phyloP scores from a whole-genome alignment of 2,329 filamentous ascomycete species.

The Ophiostoma himal-ulmi region DNA sequence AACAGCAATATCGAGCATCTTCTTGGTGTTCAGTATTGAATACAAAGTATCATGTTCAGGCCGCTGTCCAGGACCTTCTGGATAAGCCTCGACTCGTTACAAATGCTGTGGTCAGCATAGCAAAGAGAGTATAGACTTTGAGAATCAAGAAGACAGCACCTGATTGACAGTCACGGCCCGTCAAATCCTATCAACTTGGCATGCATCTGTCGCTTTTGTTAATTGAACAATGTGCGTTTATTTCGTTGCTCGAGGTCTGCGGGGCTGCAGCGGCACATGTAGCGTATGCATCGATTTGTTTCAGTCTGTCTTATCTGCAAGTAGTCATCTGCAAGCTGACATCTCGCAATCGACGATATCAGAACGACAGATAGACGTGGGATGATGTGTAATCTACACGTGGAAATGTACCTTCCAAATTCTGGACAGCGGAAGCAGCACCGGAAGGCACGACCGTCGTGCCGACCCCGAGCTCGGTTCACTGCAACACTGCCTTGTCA shows the following conservation, averaged over 20 bases:
- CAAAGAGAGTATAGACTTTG: not conserved
- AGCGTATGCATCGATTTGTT: not conserved
- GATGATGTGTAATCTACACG: not conserved
- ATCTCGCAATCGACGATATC: not conserved
- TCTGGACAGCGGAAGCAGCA: constrained; percentile 24
- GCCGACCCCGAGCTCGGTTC: constrained; percentile 20
- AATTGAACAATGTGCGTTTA: constrained; percentile 9
- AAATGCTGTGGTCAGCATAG: not conserved
- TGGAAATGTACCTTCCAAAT: not conserved
- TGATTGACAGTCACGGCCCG: constrained; percentile 2
- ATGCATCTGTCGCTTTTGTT: constrained; percentile 25
- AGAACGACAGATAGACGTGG: not conserved
- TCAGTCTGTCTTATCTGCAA: too few species aligned
- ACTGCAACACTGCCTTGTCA: not conserved
- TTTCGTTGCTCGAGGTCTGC: not conserved
- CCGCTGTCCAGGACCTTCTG: not conserved
- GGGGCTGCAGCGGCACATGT: not conserved
- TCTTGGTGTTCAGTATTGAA: too few species aligned
- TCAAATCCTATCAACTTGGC: constrained; percentile 18
- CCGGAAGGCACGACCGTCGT: constrained; percentile 27
- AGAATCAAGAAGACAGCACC: not conserved
- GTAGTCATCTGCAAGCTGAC: not conserved
- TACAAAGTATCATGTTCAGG: not conserved
- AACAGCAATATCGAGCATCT: not conserved
- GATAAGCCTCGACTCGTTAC: not conserved